Percentiles rank a stretch among this genome's conserved stretches.
phyloP scores from a whole-genome alignment of 371 early-diverging fungal species.

The Catenaria anguillulae region DNA sequence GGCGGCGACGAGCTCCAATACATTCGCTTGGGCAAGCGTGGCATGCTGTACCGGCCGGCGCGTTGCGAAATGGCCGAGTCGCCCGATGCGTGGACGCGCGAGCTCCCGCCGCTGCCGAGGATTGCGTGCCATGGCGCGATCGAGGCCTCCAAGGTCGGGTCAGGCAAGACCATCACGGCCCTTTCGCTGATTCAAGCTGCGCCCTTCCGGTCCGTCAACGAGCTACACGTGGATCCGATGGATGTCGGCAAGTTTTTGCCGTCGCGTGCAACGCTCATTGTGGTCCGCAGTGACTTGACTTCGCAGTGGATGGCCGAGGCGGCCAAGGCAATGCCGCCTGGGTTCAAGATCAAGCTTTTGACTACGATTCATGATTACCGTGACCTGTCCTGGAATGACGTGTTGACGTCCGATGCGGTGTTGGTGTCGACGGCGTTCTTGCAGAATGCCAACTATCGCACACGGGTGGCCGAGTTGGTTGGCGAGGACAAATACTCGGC shows the following conservation, averaged over 20 bases:
- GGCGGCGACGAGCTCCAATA: not conserved
- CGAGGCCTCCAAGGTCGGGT: not conserved
- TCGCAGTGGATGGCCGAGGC: conserved; percentile 7
- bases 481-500: no score
- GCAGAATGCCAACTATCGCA: conserved; percentile 2
- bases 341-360: not conserved
- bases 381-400: conserved; percentile 5
- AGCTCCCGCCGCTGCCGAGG: not conserved
- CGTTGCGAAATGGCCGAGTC: not conserved
- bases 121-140: not conserved
- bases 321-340: not conserved
- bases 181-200: not conserved
- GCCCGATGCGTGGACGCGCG: not conserved
- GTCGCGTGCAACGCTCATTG: not conserved
- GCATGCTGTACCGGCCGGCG: not conserved
- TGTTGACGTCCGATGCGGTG: not conserved
- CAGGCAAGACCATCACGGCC: not conserved
- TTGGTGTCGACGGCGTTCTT: conserved; percentile 3
- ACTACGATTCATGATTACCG: conserved; percentile 7
- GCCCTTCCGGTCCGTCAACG: not conserved
- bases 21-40: not conserved
- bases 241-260: not conserved
- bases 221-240: not conserved
- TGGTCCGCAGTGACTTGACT: not conserved
- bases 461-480: not conserved